These are phyloP conservation scores for Alternaria ventricosa DNA, from an alignment of 2,329 filamentous ascomycete genomes.

Conservation along the genomic window DNA sequence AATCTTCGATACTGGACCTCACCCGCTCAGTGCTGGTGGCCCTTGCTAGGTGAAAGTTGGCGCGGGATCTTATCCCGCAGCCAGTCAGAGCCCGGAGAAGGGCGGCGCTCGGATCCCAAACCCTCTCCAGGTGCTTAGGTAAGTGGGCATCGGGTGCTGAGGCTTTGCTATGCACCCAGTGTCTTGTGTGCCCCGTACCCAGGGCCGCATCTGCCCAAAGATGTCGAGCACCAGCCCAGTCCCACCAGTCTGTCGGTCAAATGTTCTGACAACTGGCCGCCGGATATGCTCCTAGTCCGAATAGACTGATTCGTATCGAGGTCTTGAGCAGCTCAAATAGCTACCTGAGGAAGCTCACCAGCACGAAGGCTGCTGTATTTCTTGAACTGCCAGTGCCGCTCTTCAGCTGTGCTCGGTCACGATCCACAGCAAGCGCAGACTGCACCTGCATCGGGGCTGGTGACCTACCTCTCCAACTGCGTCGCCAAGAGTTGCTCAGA, in stretches of 20 bases:
- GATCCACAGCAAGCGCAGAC: background rate
- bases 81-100: slow-evolving; percentile 4
- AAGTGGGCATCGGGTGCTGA: background rate
- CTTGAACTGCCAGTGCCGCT: background rate
- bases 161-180: background rate
- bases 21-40: slow-evolving; percentile 5
- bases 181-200: background rate
- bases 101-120: background rate
- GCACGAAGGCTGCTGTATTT: background rate
- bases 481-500: slow-evolving; percentile 10
- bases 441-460: background rate
- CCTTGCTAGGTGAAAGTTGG: slow-evolving; percentile 6
- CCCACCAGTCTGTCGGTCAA: background rate
- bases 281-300: slow-evolving; percentile 5
- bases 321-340: background rate
- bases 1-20: slow-evolving; percentile 1
- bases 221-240: background rate
- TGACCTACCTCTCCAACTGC: background rate
- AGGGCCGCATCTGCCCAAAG: background rate
- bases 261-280: background rate
- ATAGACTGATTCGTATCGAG: slow-evolving; percentile 18
- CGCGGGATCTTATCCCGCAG: slow-evolving; percentile 9
- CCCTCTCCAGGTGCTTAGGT: background rate
- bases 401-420: background rate
- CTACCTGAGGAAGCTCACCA: background rate